Conservation (phyloP, 306 rosid species). For the Heteromeles arbutifolia region DNA sequence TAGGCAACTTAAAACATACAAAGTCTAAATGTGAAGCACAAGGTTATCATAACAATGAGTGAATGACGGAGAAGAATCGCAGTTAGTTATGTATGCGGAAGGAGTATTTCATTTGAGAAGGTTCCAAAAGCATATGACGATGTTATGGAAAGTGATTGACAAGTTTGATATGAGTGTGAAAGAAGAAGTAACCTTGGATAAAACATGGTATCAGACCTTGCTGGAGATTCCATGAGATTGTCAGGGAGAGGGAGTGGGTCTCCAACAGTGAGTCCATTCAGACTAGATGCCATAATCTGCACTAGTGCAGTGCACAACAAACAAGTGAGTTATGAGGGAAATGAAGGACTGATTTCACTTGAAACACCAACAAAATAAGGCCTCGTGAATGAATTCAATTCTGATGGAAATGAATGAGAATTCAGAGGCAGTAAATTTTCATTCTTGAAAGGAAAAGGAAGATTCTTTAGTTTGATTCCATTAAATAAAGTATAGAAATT, state of each 20-base stretch:
- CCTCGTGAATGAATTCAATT: not conserved
- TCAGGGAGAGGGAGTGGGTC: conserved; percentile 66
- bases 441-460: not conserved
- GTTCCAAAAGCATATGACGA: not conserved
- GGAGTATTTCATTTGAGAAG: not conserved
- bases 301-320: not conserved
- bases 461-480: not conserved
- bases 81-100: not conserved
- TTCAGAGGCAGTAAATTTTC: not conserved
- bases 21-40: not conserved
- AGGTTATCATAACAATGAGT: not conserved
- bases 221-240: conserved; percentile 94
- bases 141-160: not conserved
- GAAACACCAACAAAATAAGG: not conserved
- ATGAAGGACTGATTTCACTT: not conserved
- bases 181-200: conserved; percentile 43
- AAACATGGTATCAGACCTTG: conserved; percentile 75
- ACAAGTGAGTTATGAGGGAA: not conserved
- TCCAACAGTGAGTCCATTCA: conserved; percentile 93
- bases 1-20: not conserved
- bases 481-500: not conserved
- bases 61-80: not conserved
- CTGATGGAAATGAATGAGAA: not conserved
- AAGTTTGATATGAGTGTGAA: not conserved
- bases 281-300: conserved; percentile 98